Base-by-base conservation (phyloP, 2,329 filamentous ascomycete species). In the Apiospora hydei region DNA sequence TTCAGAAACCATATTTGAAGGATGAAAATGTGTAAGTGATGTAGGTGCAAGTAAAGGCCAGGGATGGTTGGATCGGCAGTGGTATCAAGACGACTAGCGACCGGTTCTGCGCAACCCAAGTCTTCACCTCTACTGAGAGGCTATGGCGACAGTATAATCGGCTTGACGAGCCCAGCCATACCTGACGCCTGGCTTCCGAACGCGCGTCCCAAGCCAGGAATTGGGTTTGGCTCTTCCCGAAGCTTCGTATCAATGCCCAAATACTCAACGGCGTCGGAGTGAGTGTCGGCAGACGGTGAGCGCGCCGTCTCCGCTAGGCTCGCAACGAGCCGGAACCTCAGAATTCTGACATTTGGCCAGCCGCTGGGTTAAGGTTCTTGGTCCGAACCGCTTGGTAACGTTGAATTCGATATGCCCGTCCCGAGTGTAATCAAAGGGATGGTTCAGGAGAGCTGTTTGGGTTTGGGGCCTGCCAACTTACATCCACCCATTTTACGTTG, bases 401-500 rank as follows among this genome's bases (percentile, higher is more conserved):
- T 64, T 18, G 61, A 66, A 16, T 53, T 24, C 21, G 11, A 3
- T 34, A 46, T 51, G 51, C 49, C 93, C 90, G 75, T 91, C 84
- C 71, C 47, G 30, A 70, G 69, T 34, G n/a, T 41, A 53, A 70
- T 30, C n/a, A 16, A 51, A 68, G 71, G 69, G 68, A 69, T 24
- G 4, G 10, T 64, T 41, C 18, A 64, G 18, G 57, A 34, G 21
- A 41, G 30, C 57, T 26, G 18, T 64, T 64, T 64, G 57, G 57
- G 34, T 64, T 64, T 64, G 34, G 67, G 13, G 67, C 47, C 64
- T 43, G 64, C 72, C 66, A 46, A 85, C 87, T 80, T 82, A 89
- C 88, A 84, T 89, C 88, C 53, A 89, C 87, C 88, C 88, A 89
- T 82, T 89, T 89, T 30, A 90, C 87, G 73, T 88, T 88, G 74